These are phyloP conservation scores for Spergularia marina DNA, from an alignment of 148 eudicot species.

Conservation along the genomic window DNA sequence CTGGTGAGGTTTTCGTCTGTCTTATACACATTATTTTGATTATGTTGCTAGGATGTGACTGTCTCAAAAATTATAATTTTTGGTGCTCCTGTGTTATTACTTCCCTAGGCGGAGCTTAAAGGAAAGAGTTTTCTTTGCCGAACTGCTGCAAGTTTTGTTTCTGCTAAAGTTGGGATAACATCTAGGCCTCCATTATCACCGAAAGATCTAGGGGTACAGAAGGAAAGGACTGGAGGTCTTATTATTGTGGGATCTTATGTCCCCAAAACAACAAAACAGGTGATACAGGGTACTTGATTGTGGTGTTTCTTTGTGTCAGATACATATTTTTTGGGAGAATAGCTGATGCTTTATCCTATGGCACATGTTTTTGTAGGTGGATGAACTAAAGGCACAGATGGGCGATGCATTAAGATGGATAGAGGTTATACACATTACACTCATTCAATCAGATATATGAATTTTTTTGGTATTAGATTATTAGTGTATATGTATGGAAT, in stretches of 20 bases:
- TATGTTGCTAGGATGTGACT: conserved; percentile 13
- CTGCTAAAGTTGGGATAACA: conserved; percentile 80
- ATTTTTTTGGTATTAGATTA: not conserved
- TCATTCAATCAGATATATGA: conserved; percentile 3
- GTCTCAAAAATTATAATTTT: not conserved
- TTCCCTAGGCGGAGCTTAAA: conserved; percentile 76
- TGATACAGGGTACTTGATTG: conserved; percentile 6
- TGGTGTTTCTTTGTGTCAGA: not conserved
- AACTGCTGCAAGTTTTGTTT: conserved; percentile 98
- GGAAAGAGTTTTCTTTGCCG: conserved; percentile 90
- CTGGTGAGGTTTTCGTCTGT: conserved; percentile 41
- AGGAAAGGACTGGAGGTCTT: conserved; percentile 75
- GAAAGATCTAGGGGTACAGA: conserved; percentile 55
- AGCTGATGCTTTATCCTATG: conserved; percentile 1
- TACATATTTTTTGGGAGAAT: not conserved
- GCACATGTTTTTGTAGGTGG: conserved; percentile 49
- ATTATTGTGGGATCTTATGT: conserved; percentile 97
- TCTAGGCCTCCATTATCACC: conserved; percentile 78
- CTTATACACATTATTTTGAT: not conserved
- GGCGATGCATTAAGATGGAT: conserved; percentile 54
- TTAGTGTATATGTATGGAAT: not conserved
- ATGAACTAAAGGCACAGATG: conserved; percentile 64
- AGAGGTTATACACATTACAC: conserved; percentile 52
- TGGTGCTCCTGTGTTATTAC: not conserved
- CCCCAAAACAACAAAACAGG: conserved; percentile 98